These are phyloP conservation scores for Beverwykella pulmonaria DNA, from an alignment of 495 filamentous ascomycete species.

Conservation along the genomic window DNA sequence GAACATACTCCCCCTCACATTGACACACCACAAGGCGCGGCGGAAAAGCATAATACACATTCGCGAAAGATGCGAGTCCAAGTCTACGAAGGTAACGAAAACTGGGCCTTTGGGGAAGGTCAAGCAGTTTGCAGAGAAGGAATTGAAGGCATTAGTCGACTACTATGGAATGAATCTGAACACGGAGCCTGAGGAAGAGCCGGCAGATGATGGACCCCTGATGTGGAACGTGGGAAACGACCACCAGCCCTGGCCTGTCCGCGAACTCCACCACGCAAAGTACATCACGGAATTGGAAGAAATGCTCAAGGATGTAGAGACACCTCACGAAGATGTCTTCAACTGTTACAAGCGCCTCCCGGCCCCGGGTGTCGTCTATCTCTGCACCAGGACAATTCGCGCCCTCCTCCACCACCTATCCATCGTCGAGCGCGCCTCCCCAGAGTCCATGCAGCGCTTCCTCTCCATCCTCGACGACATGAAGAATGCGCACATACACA, in stretches of 20 bases:
- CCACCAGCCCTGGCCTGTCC: conserved; percentile 26
- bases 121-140: conserved; percentile 19
- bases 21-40: conserved; percentile 29
- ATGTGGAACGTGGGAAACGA: conserved; percentile 35
- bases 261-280: not conserved
- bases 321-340: conserved; percentile 60
- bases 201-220: conserved; percentile 7
- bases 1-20: not conserved
- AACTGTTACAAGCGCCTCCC: conserved; percentile 64
- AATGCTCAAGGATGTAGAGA: conserved; percentile 50
- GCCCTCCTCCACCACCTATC: conserved; percentile 70
- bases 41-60: conserved; percentile 16
- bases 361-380: conserved; percentile 64
- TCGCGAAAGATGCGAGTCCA: conserved; percentile 11
- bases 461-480: conserved; percentile 83
- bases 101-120: conserved; percentile 7
- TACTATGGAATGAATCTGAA: conserved; percentile 28
- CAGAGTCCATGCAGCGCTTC: conserved; percentile 73
- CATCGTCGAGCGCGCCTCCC: conserved; percentile 58
- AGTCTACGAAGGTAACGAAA: conserved; percentile 6
- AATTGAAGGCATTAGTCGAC: conserved; percentile 37
- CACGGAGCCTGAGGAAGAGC: not conserved
- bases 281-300: conserved; percentile 39
- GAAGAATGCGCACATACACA: conserved; percentile 63
- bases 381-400: conserved; percentile 62